Conservation (phyloP, 805 yeast species). For the Ogataea naganishii region DNA sequence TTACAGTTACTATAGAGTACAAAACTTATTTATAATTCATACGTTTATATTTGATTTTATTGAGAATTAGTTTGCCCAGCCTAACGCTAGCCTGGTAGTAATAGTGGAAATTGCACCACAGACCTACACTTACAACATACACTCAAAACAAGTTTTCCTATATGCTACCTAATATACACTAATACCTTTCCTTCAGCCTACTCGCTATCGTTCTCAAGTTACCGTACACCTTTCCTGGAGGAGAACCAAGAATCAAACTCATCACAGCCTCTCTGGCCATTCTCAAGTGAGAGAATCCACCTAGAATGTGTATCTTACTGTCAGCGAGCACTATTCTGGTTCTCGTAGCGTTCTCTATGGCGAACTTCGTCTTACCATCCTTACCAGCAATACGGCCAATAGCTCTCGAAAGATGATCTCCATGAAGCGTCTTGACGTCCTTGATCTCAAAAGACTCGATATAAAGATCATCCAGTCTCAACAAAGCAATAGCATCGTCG, state of each 20-base stretch:
- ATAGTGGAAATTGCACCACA: too few relatives aligned
- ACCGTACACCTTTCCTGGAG: slow-evolving; percentile 98
- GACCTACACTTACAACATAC: too few relatives aligned
- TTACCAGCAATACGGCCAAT: slow-evolving; percentile 99
- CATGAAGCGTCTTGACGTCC: slow-evolving; percentile 91
- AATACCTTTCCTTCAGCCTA: slow-evolving; percentile 93
- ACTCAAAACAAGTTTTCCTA: too few relatives aligned
- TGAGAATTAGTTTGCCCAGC: too few relatives aligned
- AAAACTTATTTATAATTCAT: too few relatives aligned
- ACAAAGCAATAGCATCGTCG: slow-evolving; percentile 91
- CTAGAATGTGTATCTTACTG: slow-evolving; percentile 90
- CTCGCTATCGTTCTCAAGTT: slow-evolving; percentile 95
- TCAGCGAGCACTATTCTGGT: slow-evolving; percentile 97
- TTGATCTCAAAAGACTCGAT: slow-evolving; percentile 95
- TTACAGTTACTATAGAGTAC: too few relatives aligned
- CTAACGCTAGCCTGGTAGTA: too few relatives aligned
- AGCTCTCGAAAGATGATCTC: slow-evolving; percentile 97
- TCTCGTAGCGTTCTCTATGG: slow-evolving; percentile 96
- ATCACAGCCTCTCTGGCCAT: slow-evolving; percentile 99
- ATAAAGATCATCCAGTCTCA: slow-evolving; percentile 91
- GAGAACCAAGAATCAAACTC: slow-evolving; percentile 89
- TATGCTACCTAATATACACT: too few relatives aligned
- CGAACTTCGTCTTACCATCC: slow-evolving; percentile 97
- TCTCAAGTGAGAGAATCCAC: slow-evolving; percentile 94
- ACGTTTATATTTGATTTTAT: too few relatives aligned